phyloP scores from a whole-genome alignment of 2,329 filamentous ascomycete species.

The Fusarium agapanthi region DNA sequence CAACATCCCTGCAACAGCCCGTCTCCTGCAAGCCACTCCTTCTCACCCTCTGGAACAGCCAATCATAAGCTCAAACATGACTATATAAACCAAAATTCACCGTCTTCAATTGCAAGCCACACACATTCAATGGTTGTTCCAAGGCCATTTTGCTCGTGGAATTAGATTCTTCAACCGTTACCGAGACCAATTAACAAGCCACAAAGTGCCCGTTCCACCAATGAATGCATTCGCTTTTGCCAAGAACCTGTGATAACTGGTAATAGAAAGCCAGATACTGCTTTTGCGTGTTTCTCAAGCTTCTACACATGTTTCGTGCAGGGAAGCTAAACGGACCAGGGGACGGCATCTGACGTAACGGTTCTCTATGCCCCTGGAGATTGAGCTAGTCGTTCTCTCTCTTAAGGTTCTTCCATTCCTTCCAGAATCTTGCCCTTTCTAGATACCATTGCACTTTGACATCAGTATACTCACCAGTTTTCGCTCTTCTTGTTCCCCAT shows the following conservation, averaged over 20 bases:
- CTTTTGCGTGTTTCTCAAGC: background rate
- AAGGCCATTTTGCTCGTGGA: background rate
- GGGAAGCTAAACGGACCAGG: accelerated
- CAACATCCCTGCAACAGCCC: background rate
- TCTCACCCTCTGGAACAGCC: accelerated
- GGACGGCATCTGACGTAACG: background rate
- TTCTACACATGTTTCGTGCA: background rate
- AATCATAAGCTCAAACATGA: background rate
- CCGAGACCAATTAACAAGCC: background rate
- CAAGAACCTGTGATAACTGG: background rate
- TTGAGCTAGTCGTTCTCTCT: accelerated
- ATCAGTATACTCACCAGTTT: accelerated
- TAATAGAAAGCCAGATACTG: accelerated
- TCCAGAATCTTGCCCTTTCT: accelerated
- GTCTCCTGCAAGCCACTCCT: background rate
- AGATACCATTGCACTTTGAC: background rate
- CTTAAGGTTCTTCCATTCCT: background rate
- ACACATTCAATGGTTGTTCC: background rate
- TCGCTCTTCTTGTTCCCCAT: accelerated
- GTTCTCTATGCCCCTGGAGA: accelerated
- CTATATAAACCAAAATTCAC: accelerated
- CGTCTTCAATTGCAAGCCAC: background rate
- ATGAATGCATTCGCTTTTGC: background rate
- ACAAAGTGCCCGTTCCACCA: no score
- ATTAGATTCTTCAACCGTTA: background rate